phyloP scores from a whole-genome alignment of 208 protist genomes.

The Wallacemonas collosoma region DNA sequence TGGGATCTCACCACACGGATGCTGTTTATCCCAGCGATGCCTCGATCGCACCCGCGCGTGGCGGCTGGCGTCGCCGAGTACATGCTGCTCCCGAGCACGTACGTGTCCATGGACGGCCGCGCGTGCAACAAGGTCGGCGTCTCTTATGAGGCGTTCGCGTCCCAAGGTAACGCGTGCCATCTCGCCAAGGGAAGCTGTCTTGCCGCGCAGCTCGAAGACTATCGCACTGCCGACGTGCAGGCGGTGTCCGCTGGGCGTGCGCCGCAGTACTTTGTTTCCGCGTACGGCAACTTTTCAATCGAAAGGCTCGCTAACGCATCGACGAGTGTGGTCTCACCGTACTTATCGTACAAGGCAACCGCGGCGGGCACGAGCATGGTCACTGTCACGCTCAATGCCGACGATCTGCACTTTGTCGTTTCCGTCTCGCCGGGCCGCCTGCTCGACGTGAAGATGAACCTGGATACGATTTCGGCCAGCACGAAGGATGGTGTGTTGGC shows the following conservation, averaged over 20 bases:
- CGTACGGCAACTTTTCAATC: constrained; percentile 54
- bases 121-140: constrained; percentile 92
- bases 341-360: constrained; percentile 51
- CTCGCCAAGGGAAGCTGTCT: constrained; percentile 71
- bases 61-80: constrained; percentile 63
- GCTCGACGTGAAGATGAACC: constrained; percentile 39
- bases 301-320: constrained; percentile 13
- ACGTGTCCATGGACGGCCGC: constrained; percentile 71
- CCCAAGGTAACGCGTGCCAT: constrained; percentile 71
- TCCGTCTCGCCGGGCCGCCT: constrained; percentile 69
- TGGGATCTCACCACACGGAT: constrained; percentile 61
- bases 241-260: constrained; percentile 39
- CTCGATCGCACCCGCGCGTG: constrained; percentile 40
- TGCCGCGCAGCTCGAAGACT: constrained; percentile 79
- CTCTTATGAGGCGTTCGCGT: constrained; percentile 84
- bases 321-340: constrained; percentile 29
- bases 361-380: constrained; percentile 61
- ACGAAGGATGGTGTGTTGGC: constrained; percentile 54
- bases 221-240: constrained; percentile 52
- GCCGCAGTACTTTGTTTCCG: constrained; percentile 63
- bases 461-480: constrained; percentile 30
- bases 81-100: constrained; percentile 66
- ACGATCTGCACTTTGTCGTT: constrained; percentile 74
- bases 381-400: constrained; percentile 69
- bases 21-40: constrained; percentile 70